phyloP scores from a whole-genome alignment of 2,329 filamentous ascomycete genomes.

The Fusarium euwallaceae region DNA sequence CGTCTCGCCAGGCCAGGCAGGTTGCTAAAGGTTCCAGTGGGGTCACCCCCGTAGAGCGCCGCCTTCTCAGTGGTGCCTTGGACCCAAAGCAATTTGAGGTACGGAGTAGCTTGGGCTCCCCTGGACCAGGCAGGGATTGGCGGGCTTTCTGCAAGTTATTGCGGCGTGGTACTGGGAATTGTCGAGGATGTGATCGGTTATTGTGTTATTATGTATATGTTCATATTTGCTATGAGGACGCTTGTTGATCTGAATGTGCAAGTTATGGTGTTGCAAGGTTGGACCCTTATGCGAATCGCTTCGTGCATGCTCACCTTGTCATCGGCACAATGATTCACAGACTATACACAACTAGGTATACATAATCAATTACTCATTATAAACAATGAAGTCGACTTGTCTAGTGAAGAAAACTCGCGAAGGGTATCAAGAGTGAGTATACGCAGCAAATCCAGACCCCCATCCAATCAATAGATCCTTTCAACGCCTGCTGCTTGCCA shows the following conservation, averaged over 20 bases:
- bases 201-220: constrained; percentile 18
- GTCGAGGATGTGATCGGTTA: constrained; percentile 13
- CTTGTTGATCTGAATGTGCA: neutral
- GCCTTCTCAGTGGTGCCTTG: constrained; percentile 10
- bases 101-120: constrained; percentile 33
- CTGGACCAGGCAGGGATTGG: constrained; percentile 31
- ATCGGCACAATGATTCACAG: neutral
- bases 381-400: constrained; percentile 24
- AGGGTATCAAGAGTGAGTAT: constrained; percentile 45
- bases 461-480: neutral
- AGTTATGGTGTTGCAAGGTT: neutral
- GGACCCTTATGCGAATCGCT: too few relatives aligned
- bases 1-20: constrained; percentile 16
- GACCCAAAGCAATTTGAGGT: constrained; percentile 36
- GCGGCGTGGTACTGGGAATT: constrained; percentile 3
- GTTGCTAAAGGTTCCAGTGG: constrained; percentile 33
- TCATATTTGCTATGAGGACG: constrained; percentile 23
- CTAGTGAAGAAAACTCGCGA: constrained; percentile 29
- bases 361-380: constrained; percentile 5
- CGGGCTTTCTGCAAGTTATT: constrained; percentile 11
- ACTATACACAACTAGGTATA: neutral
- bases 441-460: constrained; percentile 20
- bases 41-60: constrained; percentile 25
- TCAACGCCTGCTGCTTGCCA: constrained; percentile 25
- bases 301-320: neutral